Evolutionary conservation across 2,329 filamentous ascomycete genomes (phyloP).

Genomic region (Monosporascus sp.): DNA sequence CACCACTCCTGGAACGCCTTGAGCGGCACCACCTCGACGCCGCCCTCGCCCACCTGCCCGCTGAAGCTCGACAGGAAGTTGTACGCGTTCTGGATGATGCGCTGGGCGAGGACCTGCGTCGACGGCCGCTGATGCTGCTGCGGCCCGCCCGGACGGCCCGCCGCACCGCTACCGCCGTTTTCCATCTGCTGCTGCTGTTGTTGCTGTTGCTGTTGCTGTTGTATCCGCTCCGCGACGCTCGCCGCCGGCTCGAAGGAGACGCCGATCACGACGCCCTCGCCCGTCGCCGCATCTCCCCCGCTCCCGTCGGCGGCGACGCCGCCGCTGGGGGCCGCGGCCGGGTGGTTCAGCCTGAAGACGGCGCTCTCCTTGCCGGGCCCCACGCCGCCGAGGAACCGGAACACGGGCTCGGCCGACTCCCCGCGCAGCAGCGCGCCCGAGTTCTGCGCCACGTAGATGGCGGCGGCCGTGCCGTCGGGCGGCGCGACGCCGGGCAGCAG

Average conservation of each 20-base stretch:
- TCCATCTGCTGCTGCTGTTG: constrained; percentile 6
- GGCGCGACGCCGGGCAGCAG: constrained; percentile 73
- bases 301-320: constrained; percentile 15
- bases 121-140: constrained; percentile 35
- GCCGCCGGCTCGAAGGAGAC: constrained; percentile 74
- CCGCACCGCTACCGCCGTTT: constrained; percentile 13
- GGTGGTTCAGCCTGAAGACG: constrained; percentile 68
- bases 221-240: constrained; percentile 54
- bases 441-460: constrained; percentile 72
- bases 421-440: constrained; percentile 25
- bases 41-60: constrained; percentile 52
- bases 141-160: no score
- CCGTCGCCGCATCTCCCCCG: constrained; percentile 17
- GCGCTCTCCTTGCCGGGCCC: constrained; percentile 87
- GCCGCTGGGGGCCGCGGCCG: constrained; percentile 25
- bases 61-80: constrained; percentile 92
- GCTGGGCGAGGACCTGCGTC: constrained; percentile 80
- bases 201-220: constrained; percentile 23
- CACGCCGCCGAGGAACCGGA: constrained; percentile 83
- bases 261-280: constrained; percentile 61
- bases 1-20: constrained; percentile 98
- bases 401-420: constrained; percentile 48
- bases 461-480: constrained; percentile 72
- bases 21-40: constrained; percentile 84
- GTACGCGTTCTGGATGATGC: constrained; percentile 95